Conservation (phyloP, 192 early-diverging fungal genomes). For the Entomortierella chlamydospora region DNA sequence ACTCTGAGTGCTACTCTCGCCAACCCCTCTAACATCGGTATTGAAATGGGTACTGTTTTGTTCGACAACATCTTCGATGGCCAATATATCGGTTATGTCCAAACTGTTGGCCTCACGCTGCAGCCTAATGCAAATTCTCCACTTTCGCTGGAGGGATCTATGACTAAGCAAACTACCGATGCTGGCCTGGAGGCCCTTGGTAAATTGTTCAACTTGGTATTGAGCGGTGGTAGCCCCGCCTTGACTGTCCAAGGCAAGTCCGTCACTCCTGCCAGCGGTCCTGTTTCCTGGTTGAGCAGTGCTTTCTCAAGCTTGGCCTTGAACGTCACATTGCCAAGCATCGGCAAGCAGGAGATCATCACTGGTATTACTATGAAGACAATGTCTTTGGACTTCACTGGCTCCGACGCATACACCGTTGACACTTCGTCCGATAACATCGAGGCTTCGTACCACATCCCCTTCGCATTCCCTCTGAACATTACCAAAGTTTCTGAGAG, state of each 20-base stretch:
- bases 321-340: conserved; percentile 60
- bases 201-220: conserved; percentile 61
- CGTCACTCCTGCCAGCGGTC: conserved; percentile 58
- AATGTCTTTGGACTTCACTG: conserved; percentile 64
- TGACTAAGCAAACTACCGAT: conserved; percentile 61
- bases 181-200: conserved; percentile 59
- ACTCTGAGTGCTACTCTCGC: conserved; percentile 52
- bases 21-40: conserved; percentile 66
- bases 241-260: conserved; percentile 62
- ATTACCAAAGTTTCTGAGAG: conserved; percentile 66
- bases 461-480: conserved; percentile 69
- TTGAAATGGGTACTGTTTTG: conserved; percentile 59
- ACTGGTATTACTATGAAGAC: conserved; percentile 64
- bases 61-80: conserved; percentile 58
- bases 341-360: conserved; percentile 61
- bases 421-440: conserved; percentile 58
- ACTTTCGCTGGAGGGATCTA: conserved; percentile 45
- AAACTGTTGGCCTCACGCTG: conserved; percentile 35
- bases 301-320: conserved; percentile 63
- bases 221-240: conserved; percentile 58
- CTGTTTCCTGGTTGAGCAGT: conserved; percentile 61
- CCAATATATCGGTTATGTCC: conserved; percentile 53
- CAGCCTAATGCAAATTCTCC: conserved; percentile 24
- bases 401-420: conserved; percentile 59
- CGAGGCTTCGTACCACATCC: conserved; percentile 63